phyloP scores from a whole-genome alignment of 1,139 yeast species.

The Saccharomycopsis phalli region DNA sequence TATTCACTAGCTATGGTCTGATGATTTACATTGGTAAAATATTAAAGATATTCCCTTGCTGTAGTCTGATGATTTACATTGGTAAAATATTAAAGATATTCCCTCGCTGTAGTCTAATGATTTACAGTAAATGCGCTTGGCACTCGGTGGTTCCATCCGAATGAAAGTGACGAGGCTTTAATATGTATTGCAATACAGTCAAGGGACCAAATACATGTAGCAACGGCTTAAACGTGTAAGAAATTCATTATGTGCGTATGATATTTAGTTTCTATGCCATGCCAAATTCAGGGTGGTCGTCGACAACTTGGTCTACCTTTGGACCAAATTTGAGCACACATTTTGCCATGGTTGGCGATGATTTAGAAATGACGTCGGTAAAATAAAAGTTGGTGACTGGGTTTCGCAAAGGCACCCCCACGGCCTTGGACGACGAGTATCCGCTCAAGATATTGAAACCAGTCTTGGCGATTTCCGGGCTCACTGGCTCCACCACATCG shows the following conservation, averaged over 20 bases:
- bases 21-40: too few relatives aligned
- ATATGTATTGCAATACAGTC: too few relatives aligned
- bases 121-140: too few relatives aligned
- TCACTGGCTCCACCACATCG: conserved; percentile 65
- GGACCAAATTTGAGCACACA: conserved; percentile 64
- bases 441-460: conserved; percentile 43
- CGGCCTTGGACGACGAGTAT: conserved; percentile 18
- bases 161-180: too few relatives aligned
- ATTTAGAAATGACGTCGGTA: conserved; percentile 81
- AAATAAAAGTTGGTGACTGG: conserved; percentile 80
- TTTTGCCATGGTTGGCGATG: conserved; percentile 86
- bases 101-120: too few relatives aligned
- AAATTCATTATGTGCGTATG: background rate
- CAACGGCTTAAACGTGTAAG: too few relatives aligned
- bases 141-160: too few relatives aligned
- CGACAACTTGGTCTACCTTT: conserved; percentile 49
- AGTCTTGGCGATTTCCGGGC: conserved; percentile 45
- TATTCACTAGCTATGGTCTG: too few relatives aligned
- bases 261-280: conserved; percentile 20
- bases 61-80: too few relatives aligned
- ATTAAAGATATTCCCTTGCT: too few relatives aligned
- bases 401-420: conserved; percentile 47
- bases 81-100: too few relatives aligned
- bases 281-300: conserved; percentile 32
- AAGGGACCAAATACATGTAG: too few relatives aligned